phyloP scores from a whole-genome alignment of 768 basidiomycete genomes.

The Mycena olivaceomarginata region DNA sequence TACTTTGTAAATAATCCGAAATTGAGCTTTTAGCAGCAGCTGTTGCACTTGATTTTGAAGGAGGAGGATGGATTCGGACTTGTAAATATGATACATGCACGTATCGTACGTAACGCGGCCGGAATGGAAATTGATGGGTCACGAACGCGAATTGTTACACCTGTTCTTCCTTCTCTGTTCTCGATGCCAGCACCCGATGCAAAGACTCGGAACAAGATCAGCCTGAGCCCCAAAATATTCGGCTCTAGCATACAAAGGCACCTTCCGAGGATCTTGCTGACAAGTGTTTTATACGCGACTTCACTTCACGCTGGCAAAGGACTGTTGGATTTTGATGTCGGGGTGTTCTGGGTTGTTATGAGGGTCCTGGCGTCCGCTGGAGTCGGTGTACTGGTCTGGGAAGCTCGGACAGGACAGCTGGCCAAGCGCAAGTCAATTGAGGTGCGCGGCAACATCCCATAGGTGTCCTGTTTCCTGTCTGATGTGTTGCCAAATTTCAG shows the following conservation, averaged over 20 bases:
- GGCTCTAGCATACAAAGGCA: slow-evolving; percentile 62
- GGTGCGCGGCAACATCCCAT: slow-evolving; percentile 60
- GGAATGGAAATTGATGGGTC: background rate
- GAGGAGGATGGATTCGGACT: background rate
- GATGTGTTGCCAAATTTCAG: slow-evolving; percentile 57
- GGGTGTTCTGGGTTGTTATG: slow-evolving; percentile 87
- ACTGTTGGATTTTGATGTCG: slow-evolving; percentile 79
- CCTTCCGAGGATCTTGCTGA: slow-evolving; percentile 74
- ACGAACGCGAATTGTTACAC: background rate
- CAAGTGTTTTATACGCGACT: slow-evolving; percentile 79
- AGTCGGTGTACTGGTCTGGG: slow-evolving; percentile 79
- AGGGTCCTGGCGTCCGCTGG: slow-evolving; percentile 84
- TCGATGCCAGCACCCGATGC: slow-evolving; percentile 80
- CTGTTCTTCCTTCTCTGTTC: slow-evolving; percentile 10
- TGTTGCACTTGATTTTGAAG: too few relatives aligned
- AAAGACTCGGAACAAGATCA: slow-evolving; percentile 79
- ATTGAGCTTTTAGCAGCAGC: too few relatives aligned
- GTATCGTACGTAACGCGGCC: background rate
- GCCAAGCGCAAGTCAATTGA: slow-evolving; percentile 75
- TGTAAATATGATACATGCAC: too few relatives aligned
- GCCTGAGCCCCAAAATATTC: slow-evolving; percentile 72
- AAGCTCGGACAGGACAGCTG: slow-evolving; percentile 71
- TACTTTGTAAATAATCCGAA: background rate
- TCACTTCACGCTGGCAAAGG: slow-evolving; percentile 80
- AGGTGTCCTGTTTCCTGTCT: slow-evolving; percentile 3